A percentile compares a stretch with the other conserved stretches of the same genome.
Conservation (phyloP, 2,329 filamentous ascomycete genomes). For the Fusarium temperatum region DNA sequence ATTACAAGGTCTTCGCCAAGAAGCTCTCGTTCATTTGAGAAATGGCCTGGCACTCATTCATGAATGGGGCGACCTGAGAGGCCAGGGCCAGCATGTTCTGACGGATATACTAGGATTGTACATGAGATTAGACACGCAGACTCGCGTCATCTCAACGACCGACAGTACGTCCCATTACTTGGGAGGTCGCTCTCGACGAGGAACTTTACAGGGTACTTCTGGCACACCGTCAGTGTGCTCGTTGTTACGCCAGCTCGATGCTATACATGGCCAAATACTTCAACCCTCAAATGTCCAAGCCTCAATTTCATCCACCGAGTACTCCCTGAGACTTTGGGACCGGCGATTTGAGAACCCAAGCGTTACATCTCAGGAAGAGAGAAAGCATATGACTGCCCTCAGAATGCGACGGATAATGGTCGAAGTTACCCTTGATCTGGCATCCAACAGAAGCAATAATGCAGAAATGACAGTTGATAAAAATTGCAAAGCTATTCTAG, state of each 20-base stretch:
- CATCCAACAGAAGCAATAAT: rapidly evolving
- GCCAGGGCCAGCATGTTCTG: rapidly evolving
- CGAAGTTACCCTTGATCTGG: not conserved
- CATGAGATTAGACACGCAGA: not conserved
- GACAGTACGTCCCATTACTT: rapidly evolving
- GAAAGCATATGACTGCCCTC: not conserved
- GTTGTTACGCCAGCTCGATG: not conserved
- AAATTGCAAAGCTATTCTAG: rapidly evolving
- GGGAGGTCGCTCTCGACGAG: not conserved
- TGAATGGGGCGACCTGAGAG: not conserved
- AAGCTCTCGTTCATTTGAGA: not conserved
- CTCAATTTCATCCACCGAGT: rapidly evolving
- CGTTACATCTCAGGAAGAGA: not conserved
- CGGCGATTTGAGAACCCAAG: rapidly evolving
- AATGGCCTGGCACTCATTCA: not conserved
- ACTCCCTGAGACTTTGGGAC: not conserved
- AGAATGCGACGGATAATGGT: not conserved
- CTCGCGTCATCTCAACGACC: not conserved
- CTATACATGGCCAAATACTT: not conserved
- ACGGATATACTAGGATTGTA: not conserved
- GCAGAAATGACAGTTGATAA: rapidly evolving
- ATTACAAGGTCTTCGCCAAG: not conserved
- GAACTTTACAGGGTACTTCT: rapidly evolving
- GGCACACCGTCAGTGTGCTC: not conserved
- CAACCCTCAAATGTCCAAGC: rapidly evolving